Evolutionary conservation across 106 monocot species (phyloP).

Genomic region (Agapanthus africanus): DNA sequence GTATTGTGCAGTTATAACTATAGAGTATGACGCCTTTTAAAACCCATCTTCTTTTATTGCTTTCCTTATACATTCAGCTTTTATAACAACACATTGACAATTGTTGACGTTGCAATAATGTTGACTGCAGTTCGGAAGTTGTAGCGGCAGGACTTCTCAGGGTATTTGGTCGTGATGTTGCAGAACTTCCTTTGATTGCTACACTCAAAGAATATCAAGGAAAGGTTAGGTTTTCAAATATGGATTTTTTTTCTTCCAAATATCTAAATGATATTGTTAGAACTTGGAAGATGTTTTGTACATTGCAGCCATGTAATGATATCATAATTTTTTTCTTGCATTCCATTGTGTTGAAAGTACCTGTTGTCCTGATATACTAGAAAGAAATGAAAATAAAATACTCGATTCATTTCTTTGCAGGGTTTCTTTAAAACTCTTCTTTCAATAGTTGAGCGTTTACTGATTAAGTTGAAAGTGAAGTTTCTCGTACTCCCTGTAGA

Average conservation of each 20-base stretch:
- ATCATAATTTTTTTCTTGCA: too few relatives aligned
- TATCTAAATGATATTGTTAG: too few relatives aligned
- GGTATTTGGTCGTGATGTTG: conserved; percentile 47
- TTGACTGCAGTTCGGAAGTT: conserved; percentile 35
- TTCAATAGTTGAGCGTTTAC: conserved; percentile 17
- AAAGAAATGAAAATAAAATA: too few relatives aligned
- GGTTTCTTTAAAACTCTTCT: conserved; percentile 37
- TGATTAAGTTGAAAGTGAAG: conserved; percentile 20
- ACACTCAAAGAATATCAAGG: conserved; percentile 34
- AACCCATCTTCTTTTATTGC: not conserved
- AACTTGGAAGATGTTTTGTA: too few relatives aligned
- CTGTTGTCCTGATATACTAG: too few relatives aligned
- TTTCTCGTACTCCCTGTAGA: conserved; percentile 22
- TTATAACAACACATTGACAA: too few relatives aligned
- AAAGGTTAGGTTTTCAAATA: conserved; percentile 48
- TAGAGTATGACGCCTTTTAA: conserved; percentile 23
- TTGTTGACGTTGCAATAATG: too few relatives aligned
- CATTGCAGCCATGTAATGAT: too few relatives aligned
- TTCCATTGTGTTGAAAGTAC: too few relatives aligned
- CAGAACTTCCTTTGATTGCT: conserved; percentile 59
- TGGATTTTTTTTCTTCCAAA: too few relatives aligned
- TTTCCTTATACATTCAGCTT: too few relatives aligned
- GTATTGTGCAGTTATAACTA: conserved; percentile 37
- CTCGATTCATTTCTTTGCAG: conserved; percentile 18
- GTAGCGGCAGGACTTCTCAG: conserved; percentile 51